Conservation (phyloP, 2,329 filamentous ascomycete species). For the Ceratocystis cubensis region DNA sequence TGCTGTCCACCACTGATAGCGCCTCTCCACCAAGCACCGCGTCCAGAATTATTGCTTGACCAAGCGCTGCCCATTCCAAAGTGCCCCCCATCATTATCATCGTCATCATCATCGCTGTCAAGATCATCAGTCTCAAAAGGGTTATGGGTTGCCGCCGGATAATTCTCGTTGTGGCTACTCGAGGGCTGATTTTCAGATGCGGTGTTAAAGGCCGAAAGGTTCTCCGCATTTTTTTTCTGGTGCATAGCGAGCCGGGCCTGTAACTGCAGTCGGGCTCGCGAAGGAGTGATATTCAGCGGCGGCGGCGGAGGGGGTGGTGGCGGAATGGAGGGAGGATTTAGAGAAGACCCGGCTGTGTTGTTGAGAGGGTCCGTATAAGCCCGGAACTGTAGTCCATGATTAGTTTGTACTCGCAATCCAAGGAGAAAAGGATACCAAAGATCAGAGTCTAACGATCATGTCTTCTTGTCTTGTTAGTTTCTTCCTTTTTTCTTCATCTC, state of each 20-base stretch:
- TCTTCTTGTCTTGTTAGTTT: neutral
- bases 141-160: constrained; percentile 31
- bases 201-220: constrained; percentile 35
- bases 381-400: constrained; percentile 38
- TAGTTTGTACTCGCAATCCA: constrained; percentile 2
- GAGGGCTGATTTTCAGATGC: constrained; percentile 26
- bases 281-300: constrained; percentile 74
- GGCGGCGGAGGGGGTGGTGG: constrained; percentile 56
- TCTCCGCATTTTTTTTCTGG: constrained; percentile 46
- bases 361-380: constrained; percentile 46
- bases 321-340: constrained; percentile 47
- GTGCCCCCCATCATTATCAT: constrained; percentile 32
- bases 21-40: constrained; percentile 40
- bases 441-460: no score
- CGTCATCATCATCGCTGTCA: constrained; percentile 42
- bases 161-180: neutral
- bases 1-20: constrained; percentile 32
- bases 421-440: neutral
- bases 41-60: constrained; percentile 25
- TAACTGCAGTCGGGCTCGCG: constrained; percentile 75
- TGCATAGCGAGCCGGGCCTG: constrained; percentile 73
- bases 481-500: neutral
- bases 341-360: constrained; percentile 33
- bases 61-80: constrained; percentile 21
- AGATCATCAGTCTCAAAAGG: constrained; percentile 44